A percentile compares a stretch with the other conserved stretches of the same genome.
phyloP scores from a whole-genome alignment of 2,329 filamentous ascomycete genomes.

The Samsoniella hepiali region DNA sequence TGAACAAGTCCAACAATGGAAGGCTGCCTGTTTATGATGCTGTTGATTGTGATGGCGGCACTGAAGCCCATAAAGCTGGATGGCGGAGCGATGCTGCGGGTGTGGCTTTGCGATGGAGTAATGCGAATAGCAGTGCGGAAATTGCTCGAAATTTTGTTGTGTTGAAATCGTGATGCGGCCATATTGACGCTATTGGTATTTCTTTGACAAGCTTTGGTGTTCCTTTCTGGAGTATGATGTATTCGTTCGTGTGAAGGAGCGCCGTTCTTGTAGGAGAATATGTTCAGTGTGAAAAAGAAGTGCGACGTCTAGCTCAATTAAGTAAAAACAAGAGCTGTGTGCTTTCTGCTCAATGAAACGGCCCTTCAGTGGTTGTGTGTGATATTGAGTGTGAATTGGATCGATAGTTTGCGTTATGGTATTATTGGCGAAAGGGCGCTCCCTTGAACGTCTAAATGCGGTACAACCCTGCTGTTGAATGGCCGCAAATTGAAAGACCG shows the following conservation, averaged over 20 bases:
- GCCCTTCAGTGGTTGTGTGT: neutral
- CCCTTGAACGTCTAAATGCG: neutral
- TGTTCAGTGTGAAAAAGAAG: neutral
- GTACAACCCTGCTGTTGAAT: neutral
- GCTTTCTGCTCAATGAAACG: neutral
- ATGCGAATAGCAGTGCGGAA: neutral
- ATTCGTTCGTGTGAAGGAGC: neutral
- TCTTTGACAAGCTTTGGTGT: neutral
- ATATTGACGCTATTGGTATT: neutral
- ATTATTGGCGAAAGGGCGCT: neutral
- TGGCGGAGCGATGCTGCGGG: conserved; percentile 22
- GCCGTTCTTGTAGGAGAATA: neutral
- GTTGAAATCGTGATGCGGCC: conserved; percentile 5
- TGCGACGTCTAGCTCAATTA: neutral
- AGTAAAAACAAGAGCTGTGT: neutral
- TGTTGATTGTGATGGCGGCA: conserved; percentile 53
- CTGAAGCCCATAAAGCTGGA: conserved; percentile 40
- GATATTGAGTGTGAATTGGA: neutral
- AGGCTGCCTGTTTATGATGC: conserved; percentile 55
- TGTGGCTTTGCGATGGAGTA: conserved; percentile 11
- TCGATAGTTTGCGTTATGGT: neutral
- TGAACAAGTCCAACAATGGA: conserved; percentile 57
- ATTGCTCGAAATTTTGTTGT: conserved; percentile 8
- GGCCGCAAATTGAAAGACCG: neutral
- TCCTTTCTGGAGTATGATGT: neutral